Percentiles rank a stretch among this genome's conserved stretches.
Evolutionary conservation across 139 green algal species (phyloP).

Genomic region (Volvox africanus): DNA sequence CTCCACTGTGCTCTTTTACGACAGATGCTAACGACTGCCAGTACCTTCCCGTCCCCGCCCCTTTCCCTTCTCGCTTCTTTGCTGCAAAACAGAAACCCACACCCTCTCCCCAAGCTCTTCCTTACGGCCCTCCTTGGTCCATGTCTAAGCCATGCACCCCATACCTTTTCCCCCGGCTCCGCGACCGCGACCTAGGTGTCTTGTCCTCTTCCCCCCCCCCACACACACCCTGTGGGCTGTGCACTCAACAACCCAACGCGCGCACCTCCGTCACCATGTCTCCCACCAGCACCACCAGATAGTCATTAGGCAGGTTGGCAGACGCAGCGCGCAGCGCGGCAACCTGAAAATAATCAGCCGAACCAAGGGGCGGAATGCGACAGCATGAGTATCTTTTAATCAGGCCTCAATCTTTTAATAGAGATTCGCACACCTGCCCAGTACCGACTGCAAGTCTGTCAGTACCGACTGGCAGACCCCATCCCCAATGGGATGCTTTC

Average conservation of each 20-base stretch:
- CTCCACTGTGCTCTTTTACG: too few species aligned
- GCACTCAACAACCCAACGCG: background rate
- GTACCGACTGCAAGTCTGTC: too few species aligned
- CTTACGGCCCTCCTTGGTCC: too few species aligned
- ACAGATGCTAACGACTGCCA: background rate
- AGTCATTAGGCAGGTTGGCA: conserved; percentile 88
- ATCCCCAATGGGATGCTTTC: too few species aligned
- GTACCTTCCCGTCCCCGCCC: background rate
- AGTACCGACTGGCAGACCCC: too few species aligned
- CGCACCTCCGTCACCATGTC: conserved; percentile 94
- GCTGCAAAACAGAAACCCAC: background rate
- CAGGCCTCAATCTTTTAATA: too few species aligned
- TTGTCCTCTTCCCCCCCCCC: background rate
- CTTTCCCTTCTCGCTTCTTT: too few species aligned
- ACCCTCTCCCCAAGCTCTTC: background rate
- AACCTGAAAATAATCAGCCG: background rate
- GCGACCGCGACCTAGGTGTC: background rate
- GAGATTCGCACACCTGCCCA: too few species aligned
- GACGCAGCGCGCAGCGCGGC: conserved; percentile 75
- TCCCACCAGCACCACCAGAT: conserved; percentile 91
- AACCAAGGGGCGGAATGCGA: background rate
- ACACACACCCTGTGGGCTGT: too few species aligned
- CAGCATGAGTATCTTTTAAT: too few species aligned
- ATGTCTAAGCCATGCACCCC: too few species aligned
- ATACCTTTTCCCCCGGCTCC: too few species aligned